phyloP scores from a whole-genome alignment of 2,329 filamentous ascomycete genomes.

The Ascochyta rabiei region DNA sequence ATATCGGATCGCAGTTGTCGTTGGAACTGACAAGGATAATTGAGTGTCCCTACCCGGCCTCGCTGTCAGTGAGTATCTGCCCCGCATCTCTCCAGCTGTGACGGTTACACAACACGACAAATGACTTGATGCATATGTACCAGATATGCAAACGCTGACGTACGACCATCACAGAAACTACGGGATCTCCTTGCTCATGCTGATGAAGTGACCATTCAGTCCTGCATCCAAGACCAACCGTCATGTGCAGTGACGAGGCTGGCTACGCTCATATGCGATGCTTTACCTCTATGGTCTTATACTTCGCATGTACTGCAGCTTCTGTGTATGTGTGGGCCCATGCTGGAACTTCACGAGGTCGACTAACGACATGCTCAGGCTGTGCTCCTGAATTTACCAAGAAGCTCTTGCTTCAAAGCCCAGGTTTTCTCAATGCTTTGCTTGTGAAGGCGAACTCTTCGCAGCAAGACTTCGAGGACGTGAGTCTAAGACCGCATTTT shows the following conservation, averaged over 20 bases:
- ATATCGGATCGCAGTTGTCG: slow-evolving; percentile 35
- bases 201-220: slow-evolving; percentile 46
- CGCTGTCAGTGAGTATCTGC: slow-evolving; percentile 53
- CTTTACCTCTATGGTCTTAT: slow-evolving; percentile 58
- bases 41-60: slow-evolving; percentile 57
- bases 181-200: slow-evolving; percentile 43
- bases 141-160: slow-evolving; percentile 29
- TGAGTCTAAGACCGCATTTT: slow-evolving; percentile 15
- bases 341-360: slow-evolving; percentile 12
- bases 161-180: slow-evolving; percentile 40
- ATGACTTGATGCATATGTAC: slow-evolving; percentile 30
- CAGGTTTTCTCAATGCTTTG: slow-evolving; percentile 40
- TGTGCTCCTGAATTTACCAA: slow-evolving; percentile 40
- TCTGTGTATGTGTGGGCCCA: slow-evolving; percentile 50
- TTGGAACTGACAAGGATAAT: slow-evolving; percentile 56
- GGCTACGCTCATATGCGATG: slow-evolving; percentile 52
- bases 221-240: slow-evolving; percentile 55
- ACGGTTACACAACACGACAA: slow-evolving; percentile 22
- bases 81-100: slow-evolving; percentile 13
- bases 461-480: slow-evolving; percentile 37
- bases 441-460: slow-evolving; percentile 42
- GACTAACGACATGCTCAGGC: slow-evolving; percentile 22
- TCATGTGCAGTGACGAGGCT: slow-evolving; percentile 57
- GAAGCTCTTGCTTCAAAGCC: slow-evolving; percentile 37
- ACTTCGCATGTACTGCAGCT: slow-evolving; percentile 57